These are phyloP conservation scores for Hypholoma fasciculare DNA, from an alignment of 768 basidiomycete genomes.

Conservation along the genomic window DNA sequence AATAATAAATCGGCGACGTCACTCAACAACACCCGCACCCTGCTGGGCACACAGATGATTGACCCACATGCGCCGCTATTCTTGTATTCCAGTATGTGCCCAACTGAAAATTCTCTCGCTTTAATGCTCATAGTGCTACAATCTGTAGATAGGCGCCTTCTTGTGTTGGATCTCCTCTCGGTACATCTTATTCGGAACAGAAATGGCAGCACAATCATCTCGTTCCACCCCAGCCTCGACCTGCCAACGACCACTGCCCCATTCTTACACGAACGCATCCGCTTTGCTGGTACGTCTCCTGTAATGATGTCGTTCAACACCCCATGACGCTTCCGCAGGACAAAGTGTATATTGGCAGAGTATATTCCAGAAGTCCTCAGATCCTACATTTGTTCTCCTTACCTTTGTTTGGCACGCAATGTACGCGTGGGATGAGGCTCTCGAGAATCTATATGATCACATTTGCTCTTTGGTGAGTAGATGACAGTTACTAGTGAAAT, in stretches of 20 bases:
- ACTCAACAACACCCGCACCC: conserved; percentile 10
- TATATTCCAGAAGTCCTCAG: conserved; percentile 39
- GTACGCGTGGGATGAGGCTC: conserved; percentile 62
- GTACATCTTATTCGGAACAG: conserved; percentile 47
- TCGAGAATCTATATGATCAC: conserved; percentile 53
- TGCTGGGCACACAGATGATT: conserved; percentile 26
- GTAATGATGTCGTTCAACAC: background rate
- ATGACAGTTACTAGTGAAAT: too few species aligned
- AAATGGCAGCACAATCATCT: conserved; percentile 48
- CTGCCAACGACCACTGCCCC: conserved; percentile 39
- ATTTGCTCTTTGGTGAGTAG: conserved; percentile 46
- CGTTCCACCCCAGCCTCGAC: conserved; percentile 43
- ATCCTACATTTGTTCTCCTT: conserved; percentile 57
- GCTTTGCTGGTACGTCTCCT: conserved; percentile 38
- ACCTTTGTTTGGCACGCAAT: conserved; percentile 59
- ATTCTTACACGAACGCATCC: conserved; percentile 46
- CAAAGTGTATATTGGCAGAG: conserved; percentile 49
- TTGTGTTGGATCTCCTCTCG: conserved; percentile 47
- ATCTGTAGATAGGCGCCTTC: conserved; percentile 25
- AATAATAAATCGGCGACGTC: conserved; percentile 14
- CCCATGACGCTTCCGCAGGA: conserved; percentile 21
- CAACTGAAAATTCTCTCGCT: background rate
- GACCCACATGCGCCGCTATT: conserved; percentile 41
- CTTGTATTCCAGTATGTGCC: conserved; percentile 30
- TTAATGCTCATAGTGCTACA: background rate